Evolutionary conservation across 257 asterid species (phyloP), one percentile per base, ranked within the genome.

Genomic region (Nicotiana obtusifolia): DNA sequence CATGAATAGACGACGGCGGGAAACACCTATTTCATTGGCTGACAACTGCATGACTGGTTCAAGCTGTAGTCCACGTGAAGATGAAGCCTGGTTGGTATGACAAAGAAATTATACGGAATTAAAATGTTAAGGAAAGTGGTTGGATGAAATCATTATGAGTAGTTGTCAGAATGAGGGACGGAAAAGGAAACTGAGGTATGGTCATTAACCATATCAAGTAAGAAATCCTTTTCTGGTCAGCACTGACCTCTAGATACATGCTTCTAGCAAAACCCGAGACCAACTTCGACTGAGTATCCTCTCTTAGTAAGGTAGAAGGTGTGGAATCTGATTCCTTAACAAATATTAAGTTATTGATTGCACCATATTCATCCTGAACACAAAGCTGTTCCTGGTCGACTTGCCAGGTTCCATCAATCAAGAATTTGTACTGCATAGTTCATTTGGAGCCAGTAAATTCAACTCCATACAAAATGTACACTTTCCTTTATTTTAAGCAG

Each of bases 331-430:
- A 53, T 76, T 85, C 88, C 31, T 82, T 66, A 14, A 89, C 94
- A 56, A 87, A 49, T 67, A 90, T 82, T 54, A 90, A 19, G 81
- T 92, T 92, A 89, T 87, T 90, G 31, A 87, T 79, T 71, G 81
- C 82, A 84, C 95, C 93, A 77, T 82, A 82, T 82, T 87, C 90
- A 80, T 91, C 93, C 22, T 82, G 82, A 81, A 84, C 87, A 80
- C 92, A 91, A 37, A 78, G 82, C 77, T 89, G 93, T 76, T 89
- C 91, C 85, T 87, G 89, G 78, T 92, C 93, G 2, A 88, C 88
- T 84, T 71, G 85, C 97, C 97, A 92, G 31, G 82, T 31, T 24
- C 90, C 94, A 83, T 92, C 97, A 20, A 91, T 94, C 82, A 92
- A 82, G 89, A 90, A 92, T 64, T 86, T 91, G 87, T 90, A 91